Evolutionary conservation across 306 rosid genomes (phyloP).

Genomic region (Albizia julibrissin): DNA sequence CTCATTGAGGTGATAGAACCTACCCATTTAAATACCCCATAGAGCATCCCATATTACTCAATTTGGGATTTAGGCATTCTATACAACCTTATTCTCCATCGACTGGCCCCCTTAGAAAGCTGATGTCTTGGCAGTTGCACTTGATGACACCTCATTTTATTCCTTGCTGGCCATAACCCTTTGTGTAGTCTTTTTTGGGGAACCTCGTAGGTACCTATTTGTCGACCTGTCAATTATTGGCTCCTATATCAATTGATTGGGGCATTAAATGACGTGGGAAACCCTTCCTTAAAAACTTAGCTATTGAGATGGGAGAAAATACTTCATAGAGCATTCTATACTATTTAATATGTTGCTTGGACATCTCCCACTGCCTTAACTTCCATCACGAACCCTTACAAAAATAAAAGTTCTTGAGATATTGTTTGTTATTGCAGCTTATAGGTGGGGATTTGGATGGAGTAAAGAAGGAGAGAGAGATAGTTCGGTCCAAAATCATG

Average conservation of each 20-base stretch:
- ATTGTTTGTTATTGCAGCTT: slow-evolving; percentile 50
- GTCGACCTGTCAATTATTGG: background rate
- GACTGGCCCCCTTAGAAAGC: background rate
- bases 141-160: background rate
- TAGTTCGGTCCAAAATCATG: slow-evolving; percentile 74
- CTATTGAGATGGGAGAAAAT: background rate
- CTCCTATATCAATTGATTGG: background rate
- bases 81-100: background rate
- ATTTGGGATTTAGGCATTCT: background rate
- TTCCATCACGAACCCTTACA: background rate
- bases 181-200: background rate
- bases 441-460: slow-evolving; percentile 91
- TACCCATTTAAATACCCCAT: background rate
- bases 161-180: background rate
- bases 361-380: background rate
- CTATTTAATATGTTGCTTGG: background rate
- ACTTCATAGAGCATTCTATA: background rate
- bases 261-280: background rate
- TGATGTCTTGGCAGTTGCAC: background rate
- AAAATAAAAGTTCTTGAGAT: slow-evolving; percentile 17
- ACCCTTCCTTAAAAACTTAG: background rate
- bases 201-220: too few species aligned
- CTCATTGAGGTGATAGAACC: background rate
- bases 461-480: slow-evolving; percentile 85
- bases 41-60: background rate